These are phyloP conservation scores for Euphorbia celastroides DNA, from an alignment of 441 rosid genomes.

Conservation along the genomic window DNA sequence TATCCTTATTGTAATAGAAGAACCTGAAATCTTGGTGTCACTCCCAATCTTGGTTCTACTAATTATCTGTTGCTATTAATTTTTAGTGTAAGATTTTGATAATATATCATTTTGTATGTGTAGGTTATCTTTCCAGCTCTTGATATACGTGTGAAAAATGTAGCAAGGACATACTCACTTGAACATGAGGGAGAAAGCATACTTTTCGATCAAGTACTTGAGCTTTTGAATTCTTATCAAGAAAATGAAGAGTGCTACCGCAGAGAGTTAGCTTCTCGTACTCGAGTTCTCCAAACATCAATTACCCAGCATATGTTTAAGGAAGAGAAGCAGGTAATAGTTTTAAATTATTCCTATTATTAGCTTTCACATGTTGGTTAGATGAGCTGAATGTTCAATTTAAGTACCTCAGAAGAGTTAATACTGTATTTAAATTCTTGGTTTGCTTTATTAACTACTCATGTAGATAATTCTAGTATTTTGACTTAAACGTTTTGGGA, in stretches of 20 bases:
- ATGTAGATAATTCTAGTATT: slow-evolving; percentile 6
- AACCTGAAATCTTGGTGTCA: not conserved
- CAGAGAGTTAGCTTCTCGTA: slow-evolving; percentile 76
- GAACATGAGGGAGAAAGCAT: slow-evolving; percentile 87
- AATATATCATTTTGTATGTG: slow-evolving; percentile 13
- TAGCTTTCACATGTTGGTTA: not conserved
- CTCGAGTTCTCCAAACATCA: slow-evolving; percentile 87
- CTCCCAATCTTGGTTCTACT: not conserved
- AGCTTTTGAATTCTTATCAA: slow-evolving; percentile 56
- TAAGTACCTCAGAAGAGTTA: not conserved
- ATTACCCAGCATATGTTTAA: slow-evolving; percentile 93
- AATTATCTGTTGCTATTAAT: not conserved
- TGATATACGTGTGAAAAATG: slow-evolving; percentile 89
- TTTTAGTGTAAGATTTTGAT: slow-evolving; percentile 10
- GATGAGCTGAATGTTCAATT: not conserved
- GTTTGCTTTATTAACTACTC: slow-evolving; percentile 1
- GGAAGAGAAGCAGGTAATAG: slow-evolving; percentile 90
- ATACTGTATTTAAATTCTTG: slow-evolving; percentile 2
- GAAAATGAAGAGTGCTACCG: slow-evolving; percentile 55
- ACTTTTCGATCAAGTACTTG: slow-evolving; percentile 72
- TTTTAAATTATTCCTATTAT: slow-evolving; percentile 5
- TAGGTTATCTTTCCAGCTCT: slow-evolving; percentile 94
- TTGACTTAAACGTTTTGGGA: slow-evolving; percentile 6
- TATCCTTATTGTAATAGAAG: not conserved
- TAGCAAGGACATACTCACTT: slow-evolving; percentile 82